Conservation (phyloP, 2,329 filamentous ascomycete species). For the Pestalotiopsis fici region DNA sequence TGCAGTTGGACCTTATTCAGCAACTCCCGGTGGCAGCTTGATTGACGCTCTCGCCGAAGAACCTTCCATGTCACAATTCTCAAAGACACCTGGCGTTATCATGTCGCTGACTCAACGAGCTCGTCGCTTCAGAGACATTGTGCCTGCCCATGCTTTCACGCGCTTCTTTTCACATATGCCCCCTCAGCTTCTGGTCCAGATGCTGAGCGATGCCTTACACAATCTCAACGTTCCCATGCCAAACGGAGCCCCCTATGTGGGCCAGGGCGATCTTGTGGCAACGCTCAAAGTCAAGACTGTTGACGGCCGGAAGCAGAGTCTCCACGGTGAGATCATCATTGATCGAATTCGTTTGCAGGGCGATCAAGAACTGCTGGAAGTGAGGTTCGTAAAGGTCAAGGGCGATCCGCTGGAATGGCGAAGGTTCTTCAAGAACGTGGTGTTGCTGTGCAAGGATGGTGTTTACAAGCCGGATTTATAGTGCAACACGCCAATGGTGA, state of each 20-base stretch:
- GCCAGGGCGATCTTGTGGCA: constrained; percentile 56
- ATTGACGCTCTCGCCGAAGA: constrained; percentile 75
- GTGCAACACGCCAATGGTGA: not conserved
- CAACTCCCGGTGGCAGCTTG: constrained; percentile 41
- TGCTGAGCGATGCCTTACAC: constrained; percentile 80
- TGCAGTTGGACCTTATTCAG: constrained; percentile 35
- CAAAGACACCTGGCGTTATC: constrained; percentile 74
- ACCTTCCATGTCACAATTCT: constrained; percentile 85
- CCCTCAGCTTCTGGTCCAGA: constrained; percentile 72
- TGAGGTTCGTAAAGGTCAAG: constrained; percentile 91
- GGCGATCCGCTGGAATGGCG: constrained; percentile 97
- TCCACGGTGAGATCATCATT: constrained; percentile 76
- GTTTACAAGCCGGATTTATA: constrained; percentile 63
- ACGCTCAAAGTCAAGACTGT: constrained; percentile 74
- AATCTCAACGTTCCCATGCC: constrained; percentile 79
- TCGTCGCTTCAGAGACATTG: constrained; percentile 84
- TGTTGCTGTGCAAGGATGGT: constrained; percentile 81
- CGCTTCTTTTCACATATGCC: constrained; percentile 89
- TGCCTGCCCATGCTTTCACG: constrained; percentile 83
- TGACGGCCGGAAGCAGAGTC: constrained; percentile 70
- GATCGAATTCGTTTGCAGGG: constrained; percentile 63
- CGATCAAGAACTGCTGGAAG: constrained; percentile 70
- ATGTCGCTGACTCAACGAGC: constrained; percentile 87
- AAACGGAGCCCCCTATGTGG: constrained; percentile 41
- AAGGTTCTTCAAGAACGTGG: constrained; percentile 95